Evolutionary conservation across 2,329 filamentous ascomycete genomes (phyloP), one percentile per base, ranked within the genome.

Genomic region (Phaeomoniella chlamydospora): DNA sequence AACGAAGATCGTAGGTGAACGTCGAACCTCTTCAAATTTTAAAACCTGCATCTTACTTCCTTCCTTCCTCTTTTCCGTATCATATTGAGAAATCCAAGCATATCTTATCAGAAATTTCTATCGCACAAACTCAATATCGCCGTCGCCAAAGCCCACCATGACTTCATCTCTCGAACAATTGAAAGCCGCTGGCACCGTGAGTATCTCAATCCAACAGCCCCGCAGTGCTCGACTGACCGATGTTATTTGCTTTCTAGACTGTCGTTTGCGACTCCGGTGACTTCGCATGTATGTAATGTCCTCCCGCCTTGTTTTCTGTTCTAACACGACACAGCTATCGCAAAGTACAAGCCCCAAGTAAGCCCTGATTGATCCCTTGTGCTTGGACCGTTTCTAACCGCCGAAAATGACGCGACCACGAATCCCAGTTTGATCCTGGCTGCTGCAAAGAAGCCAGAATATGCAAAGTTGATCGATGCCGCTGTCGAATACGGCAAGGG

Each of bases 351-450:
- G 78, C 90, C 90, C 47, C 87, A 98, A 74, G n/a, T n/a, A n/a
- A n/a, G n/a, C n/a, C n/a, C n/a, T n/a, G n/a, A n/a, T n/a, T n/a
- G n/a, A n/a, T n/a, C n/a, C n/a, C n/a, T n/a, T n/a, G n/a, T n/a
- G n/a, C n/a, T n/a, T n/a, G n/a, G n/a, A n/a, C n/a, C n/a, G n/a
- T n/a, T n/a, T n/a, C n/a, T n/a, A n/a, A n/a, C n/a, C n/a, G n/a
- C n/a, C n/a, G n/a, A n/a, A n/a, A n/a, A n/a, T n/a, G 90, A 98
- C 83, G 90, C 90, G 57, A 98, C 90, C 62, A 98, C 90, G 70
- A 98, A 98, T 78, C 90, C 90, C 41, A 96, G 90, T 45, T 74
- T 98, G 61, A 96, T 98, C 65, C 81, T 98, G 59, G 88, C 87
- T 49, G 90, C 90, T 46, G 87, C 90, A 59, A 96, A 98, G 76